Percentiles rank a stretch among this genome's conserved stretches.
phyloP scores from a whole-genome alignment of 2,329 filamentous ascomycete species.

The Phialophora verrucosa region DNA sequence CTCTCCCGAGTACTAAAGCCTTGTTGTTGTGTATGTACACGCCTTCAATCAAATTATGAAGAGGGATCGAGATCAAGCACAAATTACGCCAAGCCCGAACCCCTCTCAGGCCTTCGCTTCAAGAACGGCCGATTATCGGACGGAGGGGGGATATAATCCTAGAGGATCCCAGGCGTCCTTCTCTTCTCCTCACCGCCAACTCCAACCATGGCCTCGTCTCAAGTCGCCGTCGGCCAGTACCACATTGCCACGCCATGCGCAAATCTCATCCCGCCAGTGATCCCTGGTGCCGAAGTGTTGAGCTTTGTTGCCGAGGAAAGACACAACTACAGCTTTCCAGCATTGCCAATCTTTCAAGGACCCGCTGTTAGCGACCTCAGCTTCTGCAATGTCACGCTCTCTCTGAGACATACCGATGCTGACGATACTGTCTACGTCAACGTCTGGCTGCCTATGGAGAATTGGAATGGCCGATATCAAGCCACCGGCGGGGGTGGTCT shows the following conservation, averaged over 20 bases:
- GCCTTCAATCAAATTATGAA: neutral
- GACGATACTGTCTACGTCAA: conserved; percentile 46
- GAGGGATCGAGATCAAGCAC: neutral
- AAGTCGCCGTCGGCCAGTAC: neutral
- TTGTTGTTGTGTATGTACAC: neutral
- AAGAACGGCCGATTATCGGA: neutral
- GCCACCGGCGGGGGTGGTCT: conserved; percentile 49
- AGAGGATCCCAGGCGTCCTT: neutral
- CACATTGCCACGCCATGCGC: conserved; percentile 18
- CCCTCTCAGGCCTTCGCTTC: neutral
- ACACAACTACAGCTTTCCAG: conserved; percentile 18
- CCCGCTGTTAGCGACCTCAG: conserved; percentile 12
- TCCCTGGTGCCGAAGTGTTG: conserved; percentile 21
- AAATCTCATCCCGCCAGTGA: conserved; percentile 12
- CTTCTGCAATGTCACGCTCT: conserved; percentile 42
- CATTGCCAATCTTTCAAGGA: conserved; percentile 2
- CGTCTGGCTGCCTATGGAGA: conserved; percentile 35
- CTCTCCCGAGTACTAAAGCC: neutral
- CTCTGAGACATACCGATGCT: conserved; percentile 51
- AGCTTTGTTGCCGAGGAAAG: conserved; percentile 15
- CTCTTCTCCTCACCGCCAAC: neutral
- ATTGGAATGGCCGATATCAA: conserved; percentile 50
- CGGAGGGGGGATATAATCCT: neutral
- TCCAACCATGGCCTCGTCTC: conserved; percentile 1
- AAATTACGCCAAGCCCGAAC: neutral